phyloP scores from a whole-genome alignment of 2,329 filamentous ascomycete species.

The Cladosporium colombiae region DNA sequence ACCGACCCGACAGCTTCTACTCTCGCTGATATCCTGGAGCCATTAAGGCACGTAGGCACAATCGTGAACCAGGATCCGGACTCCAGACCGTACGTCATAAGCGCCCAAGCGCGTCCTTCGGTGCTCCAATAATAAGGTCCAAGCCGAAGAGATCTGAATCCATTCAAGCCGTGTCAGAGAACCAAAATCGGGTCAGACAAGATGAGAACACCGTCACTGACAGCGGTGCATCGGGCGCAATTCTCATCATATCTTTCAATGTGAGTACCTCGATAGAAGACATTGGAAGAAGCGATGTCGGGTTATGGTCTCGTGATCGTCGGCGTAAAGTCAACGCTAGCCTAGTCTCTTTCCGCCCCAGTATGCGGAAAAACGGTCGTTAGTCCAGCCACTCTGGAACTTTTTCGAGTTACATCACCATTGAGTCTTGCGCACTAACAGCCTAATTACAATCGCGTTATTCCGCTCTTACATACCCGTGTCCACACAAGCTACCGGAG shows the following conservation, averaged over 20 bases:
- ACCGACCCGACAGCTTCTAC: background rate
- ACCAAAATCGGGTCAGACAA: background rate
- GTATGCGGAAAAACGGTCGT: background rate
- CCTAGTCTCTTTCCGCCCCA: background rate
- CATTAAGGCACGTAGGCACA: background rate
- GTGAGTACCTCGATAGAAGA: background rate
- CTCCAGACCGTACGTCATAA: background rate
- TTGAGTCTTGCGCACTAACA: background rate
- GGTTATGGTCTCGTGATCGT: background rate
- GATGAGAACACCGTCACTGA: background rate
- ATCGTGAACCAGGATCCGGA: background rate
- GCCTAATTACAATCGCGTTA: background rate
- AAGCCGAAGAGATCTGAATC: background rate
- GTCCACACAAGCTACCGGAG: background rate
- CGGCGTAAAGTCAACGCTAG: slow-evolving; percentile 1
- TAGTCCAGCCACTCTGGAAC: slow-evolving; percentile 8
- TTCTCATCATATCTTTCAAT: background rate
- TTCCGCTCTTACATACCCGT: background rate
- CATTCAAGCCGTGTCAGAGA: background rate
- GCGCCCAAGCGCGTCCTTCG: background rate
- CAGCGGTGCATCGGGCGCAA: background rate
- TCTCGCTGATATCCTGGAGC: background rate
- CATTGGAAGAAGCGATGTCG: background rate
- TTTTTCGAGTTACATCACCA: slow-evolving; percentile 16
- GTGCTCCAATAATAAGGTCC: background rate